phyloP scores from a whole-genome alignment of 345 rosid genomes.

The Schrenkiella parvula region DNA sequence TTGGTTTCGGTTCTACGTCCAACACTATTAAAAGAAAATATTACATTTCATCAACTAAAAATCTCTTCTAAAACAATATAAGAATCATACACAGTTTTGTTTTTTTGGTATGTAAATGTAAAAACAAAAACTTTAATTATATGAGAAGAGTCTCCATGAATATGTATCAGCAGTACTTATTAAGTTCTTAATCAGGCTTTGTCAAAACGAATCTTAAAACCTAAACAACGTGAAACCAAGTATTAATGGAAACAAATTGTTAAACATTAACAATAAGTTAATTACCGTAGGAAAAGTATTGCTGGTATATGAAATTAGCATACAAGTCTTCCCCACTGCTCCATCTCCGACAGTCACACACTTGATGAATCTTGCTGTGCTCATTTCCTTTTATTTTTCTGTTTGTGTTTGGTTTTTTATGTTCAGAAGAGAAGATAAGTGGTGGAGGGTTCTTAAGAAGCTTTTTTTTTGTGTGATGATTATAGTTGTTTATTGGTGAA shows the following conservation, averaged over 20 bases:
- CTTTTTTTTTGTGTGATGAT: slow-evolving; percentile 26
- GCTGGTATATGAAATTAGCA: slow-evolving; percentile 82
- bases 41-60: background rate
- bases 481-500: slow-evolving; percentile 29
- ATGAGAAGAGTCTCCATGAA: background rate
- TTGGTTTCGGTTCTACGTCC: background rate
- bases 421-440: slow-evolving; percentile 12
- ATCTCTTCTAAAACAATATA: too few relatives aligned
- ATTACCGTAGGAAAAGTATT: slow-evolving; percentile 71
- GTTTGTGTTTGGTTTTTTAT: slow-evolving; percentile 8
- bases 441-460: slow-evolving; percentile 26
- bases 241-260: background rate
- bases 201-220: background rate
- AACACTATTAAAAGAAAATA: background rate
- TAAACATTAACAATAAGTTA: background rate
- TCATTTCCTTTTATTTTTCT: slow-evolving; percentile 36
- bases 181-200: background rate
- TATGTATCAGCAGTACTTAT: background rate
- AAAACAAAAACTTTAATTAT: background rate
- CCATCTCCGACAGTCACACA: slow-evolving; percentile 87
- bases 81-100: too few relatives aligned
- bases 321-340: slow-evolving; percentile 80
- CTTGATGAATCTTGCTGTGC: slow-evolving; percentile 70
- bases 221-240: background rate
- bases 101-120: background rate